Evolutionary conservation across 1,284 basidiomycete species (phyloP).

Genomic region (Moniliophthora roreri): DNA sequence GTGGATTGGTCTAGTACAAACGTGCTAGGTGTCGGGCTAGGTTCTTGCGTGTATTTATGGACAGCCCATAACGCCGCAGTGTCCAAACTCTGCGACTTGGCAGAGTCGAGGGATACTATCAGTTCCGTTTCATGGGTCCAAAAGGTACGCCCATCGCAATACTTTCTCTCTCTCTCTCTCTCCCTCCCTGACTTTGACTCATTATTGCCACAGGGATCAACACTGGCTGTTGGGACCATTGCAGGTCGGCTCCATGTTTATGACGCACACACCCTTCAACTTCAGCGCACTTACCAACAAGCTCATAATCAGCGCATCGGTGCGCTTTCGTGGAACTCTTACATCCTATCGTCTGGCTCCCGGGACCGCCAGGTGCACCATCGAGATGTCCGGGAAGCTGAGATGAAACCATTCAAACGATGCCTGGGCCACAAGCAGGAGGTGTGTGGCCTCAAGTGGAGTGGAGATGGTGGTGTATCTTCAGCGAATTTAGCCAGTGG

Average conservation of each 20-base stretch:
- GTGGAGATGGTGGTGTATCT: slow-evolving; percentile 54
- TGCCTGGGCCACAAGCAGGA: slow-evolving; percentile 90
- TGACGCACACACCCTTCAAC: slow-evolving; percentile 81
- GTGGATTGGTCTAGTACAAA: slow-evolving; percentile 98
- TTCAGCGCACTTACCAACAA: slow-evolving; percentile 83
- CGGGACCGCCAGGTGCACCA: slow-evolving; percentile 91
- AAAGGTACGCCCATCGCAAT: slow-evolving; percentile 62
- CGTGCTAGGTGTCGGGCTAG: slow-evolving; percentile 91
- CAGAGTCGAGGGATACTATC: slow-evolving; percentile 61
- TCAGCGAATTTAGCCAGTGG: slow-evolving; percentile 87
- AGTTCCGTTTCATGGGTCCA: slow-evolving; percentile 93
- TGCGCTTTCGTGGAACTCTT: slow-evolving; percentile 91
- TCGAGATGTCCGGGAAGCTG: slow-evolving; percentile 83
- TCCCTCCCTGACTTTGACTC: not conserved
- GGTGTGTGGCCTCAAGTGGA: slow-evolving; percentile 97
- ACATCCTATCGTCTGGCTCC: slow-evolving; percentile 89
- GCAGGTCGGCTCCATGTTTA: slow-evolving; percentile 91
- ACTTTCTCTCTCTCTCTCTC: slow-evolving; percentile 8
- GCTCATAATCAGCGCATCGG: slow-evolving; percentile 92
- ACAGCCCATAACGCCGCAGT: slow-evolving; percentile 92
- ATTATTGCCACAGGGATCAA: slow-evolving; percentile 60
- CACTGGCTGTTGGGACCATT: slow-evolving; percentile 91
- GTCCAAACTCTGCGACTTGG: slow-evolving; percentile 88
- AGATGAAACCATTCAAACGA: slow-evolving; percentile 72
- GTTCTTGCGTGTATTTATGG: slow-evolving; percentile 95